Evolutionary conservation across 495 filamentous ascomycete species (phyloP).

Genomic region (Podospora appendiculata): DNA sequence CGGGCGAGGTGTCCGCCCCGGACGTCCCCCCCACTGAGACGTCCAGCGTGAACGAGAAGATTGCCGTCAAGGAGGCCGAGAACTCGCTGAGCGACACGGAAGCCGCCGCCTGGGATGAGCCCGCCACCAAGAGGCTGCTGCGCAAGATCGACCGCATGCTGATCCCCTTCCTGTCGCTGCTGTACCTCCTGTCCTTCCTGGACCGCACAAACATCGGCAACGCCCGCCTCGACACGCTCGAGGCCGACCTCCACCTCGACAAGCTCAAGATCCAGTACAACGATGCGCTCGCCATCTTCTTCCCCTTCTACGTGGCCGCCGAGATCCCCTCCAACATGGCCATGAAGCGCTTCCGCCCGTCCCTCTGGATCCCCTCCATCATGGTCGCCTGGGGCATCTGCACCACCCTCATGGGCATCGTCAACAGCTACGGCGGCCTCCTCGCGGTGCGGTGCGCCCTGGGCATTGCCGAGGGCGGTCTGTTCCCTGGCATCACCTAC

Average conservation of each 20-base stretch:
- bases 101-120: conserved; percentile 18
- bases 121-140: conserved; percentile 33
- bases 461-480: conserved; percentile 69
- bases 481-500: conserved; percentile 75
- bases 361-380: conserved; percentile 49
- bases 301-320: conserved; percentile 71
- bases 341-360: conserved; percentile 58
- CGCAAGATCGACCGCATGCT: conserved; percentile 43
- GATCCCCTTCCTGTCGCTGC: conserved; percentile 45
- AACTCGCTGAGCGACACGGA: conserved; percentile 9
- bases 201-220: conserved; percentile 76
- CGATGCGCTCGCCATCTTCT: conserved; percentile 66
- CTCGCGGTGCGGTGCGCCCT: conserved; percentile 66
- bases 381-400: conserved; percentile 54
- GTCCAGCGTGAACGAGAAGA: conserved; percentile 22
- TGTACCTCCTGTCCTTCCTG: conserved; percentile 64
- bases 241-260: conserved; percentile 52
- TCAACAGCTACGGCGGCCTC: conserved; percentile 62
- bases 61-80: conserved; percentile 7
- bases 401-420: conserved; percentile 61
- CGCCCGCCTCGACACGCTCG: conserved; percentile 64
- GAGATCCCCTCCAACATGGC: conserved; percentile 69
- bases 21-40: conserved; percentile 22
- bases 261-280: conserved; percentile 57
- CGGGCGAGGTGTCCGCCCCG: conserved; percentile 13